Conservation (phyloP, 805 yeast genomes). For the Sungouiozyma ichnusensis region DNA sequence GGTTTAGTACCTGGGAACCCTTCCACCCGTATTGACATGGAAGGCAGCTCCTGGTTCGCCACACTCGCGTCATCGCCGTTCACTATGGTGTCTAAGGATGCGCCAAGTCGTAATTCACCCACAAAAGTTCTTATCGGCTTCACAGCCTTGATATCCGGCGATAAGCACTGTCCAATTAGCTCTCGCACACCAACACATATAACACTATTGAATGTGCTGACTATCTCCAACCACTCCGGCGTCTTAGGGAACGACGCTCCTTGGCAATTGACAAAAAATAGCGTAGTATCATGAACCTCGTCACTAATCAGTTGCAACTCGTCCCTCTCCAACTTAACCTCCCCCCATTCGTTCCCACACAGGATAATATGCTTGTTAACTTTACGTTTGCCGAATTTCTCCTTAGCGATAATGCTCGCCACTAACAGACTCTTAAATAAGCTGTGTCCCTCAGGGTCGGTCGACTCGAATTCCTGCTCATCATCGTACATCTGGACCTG, state of each 20-base stretch:
- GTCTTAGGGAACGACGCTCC: not conserved
- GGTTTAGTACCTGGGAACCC: constrained; percentile 44
- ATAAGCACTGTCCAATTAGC: constrained; percentile 10
- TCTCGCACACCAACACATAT: constrained; percentile 11
- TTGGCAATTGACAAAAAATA: constrained; percentile 18
- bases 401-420: constrained; percentile 17
- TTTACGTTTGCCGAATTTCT: constrained; percentile 16
- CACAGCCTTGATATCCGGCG: constrained; percentile 11
- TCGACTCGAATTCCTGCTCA: not conserved
- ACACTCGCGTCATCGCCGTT: constrained; percentile 1
- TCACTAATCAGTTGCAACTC: constrained; percentile 16
- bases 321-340: constrained; percentile 17
- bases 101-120: constrained; percentile 24
- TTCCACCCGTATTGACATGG: constrained; percentile 40
- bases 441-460: constrained; percentile 1
- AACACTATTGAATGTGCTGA: constrained; percentile 12
- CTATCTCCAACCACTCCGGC: constrained; percentile 14
- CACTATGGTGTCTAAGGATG: constrained; percentile 7
- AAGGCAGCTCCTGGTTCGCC: constrained; percentile 21
- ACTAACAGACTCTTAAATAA: constrained; percentile 9
- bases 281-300: constrained; percentile 13
- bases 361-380: constrained; percentile 18
- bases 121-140: constrained; percentile 25
- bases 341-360: constrained; percentile 19
- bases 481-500: constrained; percentile 6